phyloP scores from a whole-genome alignment of 2,329 filamentous ascomycete genomes.

The Cercospora zeina region DNA sequence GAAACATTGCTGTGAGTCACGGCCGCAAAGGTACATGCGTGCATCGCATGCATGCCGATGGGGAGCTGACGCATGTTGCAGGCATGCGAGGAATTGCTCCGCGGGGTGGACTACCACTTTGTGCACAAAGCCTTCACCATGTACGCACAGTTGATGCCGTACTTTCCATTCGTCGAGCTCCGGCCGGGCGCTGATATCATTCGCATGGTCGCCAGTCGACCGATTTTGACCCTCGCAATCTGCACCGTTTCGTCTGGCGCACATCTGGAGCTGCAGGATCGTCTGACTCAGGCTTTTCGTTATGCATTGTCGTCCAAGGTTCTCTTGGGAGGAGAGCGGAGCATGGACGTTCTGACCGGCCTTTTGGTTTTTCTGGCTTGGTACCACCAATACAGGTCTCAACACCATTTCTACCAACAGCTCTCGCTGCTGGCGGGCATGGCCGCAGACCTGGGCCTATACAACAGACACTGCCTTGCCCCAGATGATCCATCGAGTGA shows the following conservation, averaged over 20 bases:
- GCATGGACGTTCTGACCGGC: constrained; percentile 33
- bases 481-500: constrained; percentile 23
- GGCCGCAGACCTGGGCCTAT: constrained; percentile 35
- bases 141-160: constrained; percentile 28
- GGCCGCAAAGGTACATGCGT: neutral
- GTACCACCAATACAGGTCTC: constrained; percentile 34
- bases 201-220: constrained; percentile 29
- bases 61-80: constrained; percentile 16
- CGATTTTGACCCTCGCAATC: constrained; percentile 33
- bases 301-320: constrained; percentile 32
- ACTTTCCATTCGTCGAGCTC: constrained; percentile 35
- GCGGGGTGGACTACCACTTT: constrained; percentile 34
- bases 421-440: constrained; percentile 34
- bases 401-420: constrained; percentile 33
- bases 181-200: constrained; percentile 25
- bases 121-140: constrained; percentile 30
- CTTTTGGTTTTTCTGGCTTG: constrained; percentile 33
- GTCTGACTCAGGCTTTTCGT: constrained; percentile 33
- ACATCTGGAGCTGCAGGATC: constrained; percentile 27
- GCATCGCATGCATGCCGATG: neutral
- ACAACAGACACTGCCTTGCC: constrained; percentile 21
- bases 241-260: constrained; percentile 32
- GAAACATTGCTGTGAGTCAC: constrained; percentile 23
- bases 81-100: constrained; percentile 28
- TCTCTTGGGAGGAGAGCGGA: constrained; percentile 31